Evolutionary conservation across 2,329 filamentous ascomycete species (phyloP), one percentile per base, ranked within the genome.

Genomic region (Acrocalymma vagum): DNA sequence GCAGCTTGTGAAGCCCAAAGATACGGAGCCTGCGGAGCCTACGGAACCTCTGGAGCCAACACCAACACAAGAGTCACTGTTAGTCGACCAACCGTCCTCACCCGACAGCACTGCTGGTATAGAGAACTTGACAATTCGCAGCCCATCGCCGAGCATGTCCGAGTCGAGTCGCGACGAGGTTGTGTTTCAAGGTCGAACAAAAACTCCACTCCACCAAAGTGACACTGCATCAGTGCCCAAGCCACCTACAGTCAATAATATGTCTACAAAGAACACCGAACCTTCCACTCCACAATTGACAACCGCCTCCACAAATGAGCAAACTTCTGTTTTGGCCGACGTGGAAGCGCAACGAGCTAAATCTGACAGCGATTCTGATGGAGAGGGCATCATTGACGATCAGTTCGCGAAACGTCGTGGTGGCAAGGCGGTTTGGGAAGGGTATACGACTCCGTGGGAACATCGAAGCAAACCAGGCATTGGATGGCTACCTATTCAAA

Each of bases 91-190:
- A 16, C 27, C 44, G 13, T 26, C 23, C 31, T 45, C 51, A 14
- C 48, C 48, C 6, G 53, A 55, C 35, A 55, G 54, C 29, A 39
- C 55, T 13, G 38, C 44, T n/a, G 57, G 62, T 9, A 64, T 66
- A 54, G 62, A 55, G 7, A 45, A 60, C 3, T 62, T 65, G 60
- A 58, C 54, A 0, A 61, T 69, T 29, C 71, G 72, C 18, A 68
- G 62, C 24, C 57, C 71, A 2, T 75, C 72, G 5, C 62, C 62
- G 6, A 47, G 55, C 4, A 38, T 31, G 4, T 69, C 63, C 4
- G 43, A 53, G n/a, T 59, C 53, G 8, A 57, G 46, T 18, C 45
- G 85, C 57, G 87, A 88, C 31, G 89, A 96, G 51, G 74, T 90
- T 5, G 48, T 71, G 13, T 71, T 71, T 48, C 52, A 48, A 44